Conservation (phyloP, 352 stramenopile species). For the Plasmopara muralis region DNA sequence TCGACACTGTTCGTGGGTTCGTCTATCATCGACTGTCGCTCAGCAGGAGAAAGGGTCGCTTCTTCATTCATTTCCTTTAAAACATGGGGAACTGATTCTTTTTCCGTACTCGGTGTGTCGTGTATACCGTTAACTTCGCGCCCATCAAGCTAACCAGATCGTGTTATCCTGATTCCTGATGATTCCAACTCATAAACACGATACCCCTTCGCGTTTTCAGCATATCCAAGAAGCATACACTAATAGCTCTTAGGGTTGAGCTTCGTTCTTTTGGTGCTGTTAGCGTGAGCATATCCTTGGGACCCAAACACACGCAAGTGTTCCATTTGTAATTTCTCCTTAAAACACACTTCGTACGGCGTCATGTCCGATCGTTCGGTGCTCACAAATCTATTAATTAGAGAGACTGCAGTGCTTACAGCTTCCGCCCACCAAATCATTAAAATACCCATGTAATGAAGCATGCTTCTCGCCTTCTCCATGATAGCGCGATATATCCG, state of each 20-base stretch:
- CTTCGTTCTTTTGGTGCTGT: not conserved
- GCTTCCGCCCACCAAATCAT: not conserved
- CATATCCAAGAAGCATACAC: not conserved
- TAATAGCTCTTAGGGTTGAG: not conserved
- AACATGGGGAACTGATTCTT: too few relatives aligned
- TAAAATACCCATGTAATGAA: not conserved
- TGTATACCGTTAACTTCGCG: not conserved
- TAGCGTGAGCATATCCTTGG: not conserved
- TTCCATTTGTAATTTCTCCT: not conserved
- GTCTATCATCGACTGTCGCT: not conserved
- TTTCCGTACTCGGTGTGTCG: not conserved
- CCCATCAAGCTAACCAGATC: not conserved
- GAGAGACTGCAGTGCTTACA: not conserved
- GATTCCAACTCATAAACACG: constrained; percentile 10
- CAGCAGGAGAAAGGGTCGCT: not conserved
- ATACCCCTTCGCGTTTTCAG: constrained; percentile 5
- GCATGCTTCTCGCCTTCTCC: not conserved
- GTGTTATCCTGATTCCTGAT: constrained; percentile 7
- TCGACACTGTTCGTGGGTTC: not conserved
- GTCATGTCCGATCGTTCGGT: not conserved
- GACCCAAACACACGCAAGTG: not conserved
- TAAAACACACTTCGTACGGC: not conserved
- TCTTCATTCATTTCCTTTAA: too few relatives aligned
- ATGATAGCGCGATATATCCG: not conserved
- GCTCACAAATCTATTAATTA: not conserved